Evolutionary conservation across 2,329 filamentous ascomycete species (phyloP), one percentile per base, ranked within the genome.

Genomic region (Fonsecaea multimorphosa): DNA sequence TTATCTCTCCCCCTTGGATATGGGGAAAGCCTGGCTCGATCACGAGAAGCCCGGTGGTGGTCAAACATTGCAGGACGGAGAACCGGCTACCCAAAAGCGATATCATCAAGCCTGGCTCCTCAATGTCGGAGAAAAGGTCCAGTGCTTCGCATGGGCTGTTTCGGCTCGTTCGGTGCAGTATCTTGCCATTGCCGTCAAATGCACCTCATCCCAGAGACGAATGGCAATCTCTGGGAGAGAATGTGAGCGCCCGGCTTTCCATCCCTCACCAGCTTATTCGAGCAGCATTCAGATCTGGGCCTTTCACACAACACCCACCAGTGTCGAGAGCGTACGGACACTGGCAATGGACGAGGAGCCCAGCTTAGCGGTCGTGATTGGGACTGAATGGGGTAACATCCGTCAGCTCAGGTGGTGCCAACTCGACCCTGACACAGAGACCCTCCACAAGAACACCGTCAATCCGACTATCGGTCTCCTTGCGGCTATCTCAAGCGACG

Each of bases 281-380:
- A 80, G 81, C 14, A 81, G 80, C 2, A 79, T 89, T 34, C 86
- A 88, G 68, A 82, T 89, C 6, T 89, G 86, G 86, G 77, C 81
- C 5, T 85, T 89, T 69, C 76, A 78, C 40, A 78, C 80, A 2
- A 75, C 73, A 16, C 3, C 51, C 3, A 61, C 44, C 12, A 9
- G 8, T 38, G n/a, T 73, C 1, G 63, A 69, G 16, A 66, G 69
- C 24, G 74, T 77, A 0, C 77, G 78, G 14, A 76, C 74, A 1
- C 74, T 86, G 6, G 80, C 86, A 70, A 78, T 78, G 68, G 72
- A 70, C 0, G 71, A 65, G 8, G 71, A 77, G 16, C 86, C 86
- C 2, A 72, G 74, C 52, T 77, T 88, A 49, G 77, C 77, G 29
- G 70, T 82, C 38, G 81, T 84, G 2, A 73, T 88, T n/a, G 87